Conservation (phyloP, 768 basidiomycete species). For the Strobilomyces echinocephalus region DNA sequence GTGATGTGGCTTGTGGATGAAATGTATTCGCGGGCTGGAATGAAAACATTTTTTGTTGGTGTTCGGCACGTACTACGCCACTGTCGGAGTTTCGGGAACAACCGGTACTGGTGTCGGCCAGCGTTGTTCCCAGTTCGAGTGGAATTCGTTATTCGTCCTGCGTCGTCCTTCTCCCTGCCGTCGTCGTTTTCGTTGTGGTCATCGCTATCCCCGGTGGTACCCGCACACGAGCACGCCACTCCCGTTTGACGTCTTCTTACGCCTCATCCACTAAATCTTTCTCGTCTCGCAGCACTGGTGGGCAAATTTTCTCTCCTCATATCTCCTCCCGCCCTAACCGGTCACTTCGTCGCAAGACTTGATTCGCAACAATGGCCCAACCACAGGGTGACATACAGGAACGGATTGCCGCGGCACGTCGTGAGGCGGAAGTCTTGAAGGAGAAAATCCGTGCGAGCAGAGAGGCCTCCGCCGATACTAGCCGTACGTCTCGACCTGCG, state of each 20-base stretch:
- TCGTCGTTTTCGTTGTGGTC: slow-evolving; percentile 8
- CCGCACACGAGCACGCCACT: slow-evolving; percentile 6
- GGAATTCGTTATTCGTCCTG: slow-evolving; percentile 11
- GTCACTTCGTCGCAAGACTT: slow-evolving; percentile 4
- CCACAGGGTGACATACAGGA: slow-evolving; percentile 82
- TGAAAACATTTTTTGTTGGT: neutral
- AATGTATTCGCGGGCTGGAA: neutral
- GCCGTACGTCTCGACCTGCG: slow-evolving; percentile 55
- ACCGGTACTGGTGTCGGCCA: slow-evolving; percentile 14
- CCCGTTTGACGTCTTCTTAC: slow-evolving; percentile 21
- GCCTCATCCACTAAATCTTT: slow-evolving; percentile 23
- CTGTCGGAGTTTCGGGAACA: slow-evolving; percentile 30
- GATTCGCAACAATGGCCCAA: slow-evolving; percentile 57
- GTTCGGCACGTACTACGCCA: slow-evolving; percentile 11
- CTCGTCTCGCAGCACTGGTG: slow-evolving; percentile 29
- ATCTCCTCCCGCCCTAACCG: neutral
- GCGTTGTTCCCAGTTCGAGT: slow-evolving; percentile 13
- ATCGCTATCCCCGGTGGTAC: slow-evolving; percentile 4
- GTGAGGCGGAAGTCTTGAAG: slow-evolving; percentile 95
- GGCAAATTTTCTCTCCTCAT: slow-evolving; percentile 24
- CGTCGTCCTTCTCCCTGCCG: slow-evolving; percentile 7
- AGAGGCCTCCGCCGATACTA: slow-evolving; percentile 97
- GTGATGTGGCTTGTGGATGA: no score
- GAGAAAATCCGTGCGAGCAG: slow-evolving; percentile 97
- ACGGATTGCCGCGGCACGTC: slow-evolving; percentile 90